Conservation (phyloP, 352 stramenopile genomes). For the Globisporangium okanoganense region DNA sequence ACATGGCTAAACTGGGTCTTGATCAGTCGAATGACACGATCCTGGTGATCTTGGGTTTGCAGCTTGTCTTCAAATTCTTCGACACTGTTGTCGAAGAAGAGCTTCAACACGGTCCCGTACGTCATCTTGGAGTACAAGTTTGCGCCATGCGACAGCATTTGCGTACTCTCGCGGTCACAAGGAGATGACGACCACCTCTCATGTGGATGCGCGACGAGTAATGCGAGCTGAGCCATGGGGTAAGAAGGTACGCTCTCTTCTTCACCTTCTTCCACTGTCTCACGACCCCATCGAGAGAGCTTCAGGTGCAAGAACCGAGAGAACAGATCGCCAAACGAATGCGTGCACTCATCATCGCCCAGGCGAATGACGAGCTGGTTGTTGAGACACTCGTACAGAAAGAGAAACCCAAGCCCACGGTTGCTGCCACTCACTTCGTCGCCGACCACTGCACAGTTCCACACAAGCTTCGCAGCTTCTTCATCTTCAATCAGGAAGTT, state of each 20-base stretch:
- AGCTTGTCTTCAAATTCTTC: constrained; percentile 64
- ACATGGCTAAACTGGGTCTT: constrained; percentile 65
- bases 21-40: constrained; percentile 45
- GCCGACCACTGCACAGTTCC: constrained; percentile 76
- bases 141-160: constrained; percentile 66
- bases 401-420: constrained; percentile 70
- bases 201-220: constrained; percentile 56
- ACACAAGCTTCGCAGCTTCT: constrained; percentile 75
- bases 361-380: constrained; percentile 59
- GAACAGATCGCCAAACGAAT: constrained; percentile 75
- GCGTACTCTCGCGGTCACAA: constrained; percentile 59
- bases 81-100: constrained; percentile 79
- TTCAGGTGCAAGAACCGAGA: constrained; percentile 81
- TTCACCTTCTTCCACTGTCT: constrained; percentile 83
- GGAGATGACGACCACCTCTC: constrained; percentile 56
- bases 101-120: constrained; percentile 71
- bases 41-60: constrained; percentile 48
- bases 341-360: constrained; percentile 65
- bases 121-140: constrained; percentile 84
- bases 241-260: constrained; percentile 73
- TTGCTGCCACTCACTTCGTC: constrained; percentile 84
- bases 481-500: constrained; percentile 75
- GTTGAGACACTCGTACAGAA: constrained; percentile 83
- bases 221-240: constrained; percentile 69
- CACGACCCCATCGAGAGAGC: constrained; percentile 76